Conservation (phyloP, 371 early-diverging fungal genomes). For the Mortierella sp. region DNA sequence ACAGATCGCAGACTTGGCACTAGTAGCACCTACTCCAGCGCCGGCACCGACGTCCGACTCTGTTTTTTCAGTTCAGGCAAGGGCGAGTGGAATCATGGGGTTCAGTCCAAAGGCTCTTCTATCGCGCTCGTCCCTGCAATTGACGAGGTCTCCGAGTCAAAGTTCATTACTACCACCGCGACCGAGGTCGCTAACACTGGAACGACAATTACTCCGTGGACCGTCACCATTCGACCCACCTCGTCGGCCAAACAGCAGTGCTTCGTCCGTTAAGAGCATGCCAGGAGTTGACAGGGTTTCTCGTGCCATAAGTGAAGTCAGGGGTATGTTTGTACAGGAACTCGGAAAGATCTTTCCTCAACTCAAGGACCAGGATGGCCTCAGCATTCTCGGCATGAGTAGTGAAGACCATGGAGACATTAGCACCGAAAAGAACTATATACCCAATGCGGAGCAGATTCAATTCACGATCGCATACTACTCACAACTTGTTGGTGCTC, state of each 20-base stretch:
- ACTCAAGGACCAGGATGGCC: conserved; percentile 53
- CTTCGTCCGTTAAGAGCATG: conserved; percentile 18
- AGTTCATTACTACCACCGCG: conserved; percentile 33
- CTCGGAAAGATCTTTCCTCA: conserved; percentile 53
- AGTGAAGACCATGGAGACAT: conserved; percentile 26
- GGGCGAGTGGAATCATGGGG: conserved; percentile 8
- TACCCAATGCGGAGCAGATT: conserved; percentile 54
- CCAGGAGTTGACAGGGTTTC: conserved; percentile 44
- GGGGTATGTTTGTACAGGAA: conserved; percentile 55
- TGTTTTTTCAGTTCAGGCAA: conserved; percentile 5
- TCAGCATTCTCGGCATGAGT: conserved; percentile 53
- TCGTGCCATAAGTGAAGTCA: conserved; percentile 50
- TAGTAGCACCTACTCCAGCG: conserved; percentile 22
- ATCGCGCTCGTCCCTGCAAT: conserved; percentile 44
- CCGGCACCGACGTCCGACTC: conserved; percentile 14
- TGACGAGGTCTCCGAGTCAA: conserved; percentile 21
- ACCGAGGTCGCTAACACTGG: conserved; percentile 41
- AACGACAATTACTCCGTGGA: conserved; percentile 24
- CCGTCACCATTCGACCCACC: conserved; percentile 33
- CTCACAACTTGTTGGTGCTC: conserved; percentile 36
- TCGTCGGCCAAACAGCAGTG: conserved; percentile 23
- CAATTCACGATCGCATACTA: conserved; percentile 52
- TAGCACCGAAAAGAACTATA: conserved; percentile 35
- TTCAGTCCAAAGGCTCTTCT: conserved; percentile 38
- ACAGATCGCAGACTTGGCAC: conserved; percentile 23